A percentile compares a stretch with the other conserved stretches of the same genome.
phyloP scores from a whole-genome alignment of 139 green algal genomes.

The Marvania coccoides region DNA sequence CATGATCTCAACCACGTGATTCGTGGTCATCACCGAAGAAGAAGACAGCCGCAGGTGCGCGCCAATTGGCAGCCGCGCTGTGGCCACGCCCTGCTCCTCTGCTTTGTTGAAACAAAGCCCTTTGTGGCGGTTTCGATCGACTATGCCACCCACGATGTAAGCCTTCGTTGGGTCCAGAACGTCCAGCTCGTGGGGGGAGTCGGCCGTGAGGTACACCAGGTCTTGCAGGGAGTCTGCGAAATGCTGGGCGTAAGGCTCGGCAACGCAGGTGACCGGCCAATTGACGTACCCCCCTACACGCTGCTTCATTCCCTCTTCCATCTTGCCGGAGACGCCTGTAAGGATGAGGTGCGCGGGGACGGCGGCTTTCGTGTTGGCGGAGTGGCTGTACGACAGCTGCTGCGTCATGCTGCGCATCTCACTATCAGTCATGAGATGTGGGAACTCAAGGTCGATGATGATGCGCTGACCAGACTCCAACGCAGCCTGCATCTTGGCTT shows the following conservation, averaged over 20 bases:
- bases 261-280: conserved; percentile 39
- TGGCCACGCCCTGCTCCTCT: conserved; percentile 51
- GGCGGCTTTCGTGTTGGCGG: conserved; percentile 30
- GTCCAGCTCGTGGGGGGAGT: conserved; percentile 54
- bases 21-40: conserved; percentile 70
- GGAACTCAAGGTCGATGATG: conserved; percentile 70
- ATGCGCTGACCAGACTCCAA: conserved; percentile 38
- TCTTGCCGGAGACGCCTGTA: conserved; percentile 33
- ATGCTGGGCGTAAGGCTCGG: conserved; percentile 32
- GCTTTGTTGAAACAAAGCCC: conserved; percentile 46
- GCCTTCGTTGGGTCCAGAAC: conserved; percentile 52
- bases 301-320: conserved; percentile 10
- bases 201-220: conserved; percentile 81
- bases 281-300: conserved; percentile 34
- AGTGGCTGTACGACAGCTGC: conserved; percentile 66
- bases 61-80: conserved; percentile 68
- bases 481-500: background rate
- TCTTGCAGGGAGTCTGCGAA: conserved; percentile 31
- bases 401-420: conserved; percentile 52
- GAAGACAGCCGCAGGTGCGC: conserved; percentile 50
- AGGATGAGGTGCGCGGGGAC: conserved; percentile 45
- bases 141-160: conserved; percentile 83
- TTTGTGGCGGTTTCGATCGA: conserved; percentile 79
- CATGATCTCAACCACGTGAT: conserved; percentile 69
- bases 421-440: conserved; percentile 46